Conservation (phyloP, 305 asterid species). For the Nicotiana rustica region DNA sequence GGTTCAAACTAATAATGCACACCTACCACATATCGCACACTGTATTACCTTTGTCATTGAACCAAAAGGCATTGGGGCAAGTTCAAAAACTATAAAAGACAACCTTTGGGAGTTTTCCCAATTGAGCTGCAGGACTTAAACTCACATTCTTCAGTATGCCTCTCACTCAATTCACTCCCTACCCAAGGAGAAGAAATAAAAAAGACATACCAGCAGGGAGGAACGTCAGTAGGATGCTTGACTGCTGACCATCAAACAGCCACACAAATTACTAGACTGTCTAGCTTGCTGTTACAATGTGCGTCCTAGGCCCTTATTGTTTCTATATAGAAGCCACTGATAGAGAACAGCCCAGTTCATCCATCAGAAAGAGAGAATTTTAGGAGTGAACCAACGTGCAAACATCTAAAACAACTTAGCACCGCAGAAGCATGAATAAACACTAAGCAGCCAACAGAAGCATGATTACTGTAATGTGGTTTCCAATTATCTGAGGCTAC, state of each 20-base stretch:
- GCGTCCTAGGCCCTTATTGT: not conserved
- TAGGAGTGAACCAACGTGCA: not conserved
- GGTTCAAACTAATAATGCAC: not conserved
- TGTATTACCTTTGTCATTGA: not conserved
- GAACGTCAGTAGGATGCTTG: not conserved
- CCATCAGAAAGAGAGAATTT: not conserved
- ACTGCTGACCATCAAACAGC: not conserved
- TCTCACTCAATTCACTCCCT: not conserved
- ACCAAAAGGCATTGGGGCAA: not conserved
- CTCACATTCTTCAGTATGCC: not conserved
- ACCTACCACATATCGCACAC: not conserved
- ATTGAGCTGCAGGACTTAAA: constrained; percentile 24
- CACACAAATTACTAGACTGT: not conserved
- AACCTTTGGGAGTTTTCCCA: not conserved
- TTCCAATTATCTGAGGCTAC: not conserved
- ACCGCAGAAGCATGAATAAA: not conserved
- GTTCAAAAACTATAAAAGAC: not conserved
- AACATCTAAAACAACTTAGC: not conserved
- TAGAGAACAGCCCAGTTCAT: not conserved
- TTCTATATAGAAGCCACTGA: not conserved
- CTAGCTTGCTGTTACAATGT: not conserved
- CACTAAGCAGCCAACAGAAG: constrained; percentile 49
- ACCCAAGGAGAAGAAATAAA: not conserved
- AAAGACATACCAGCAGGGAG: not conserved
- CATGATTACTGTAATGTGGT: not conserved